Evolutionary conservation across 352 stramenopile genomes (phyloP).

Genomic region (Elongisporangium anandrum): DNA sequence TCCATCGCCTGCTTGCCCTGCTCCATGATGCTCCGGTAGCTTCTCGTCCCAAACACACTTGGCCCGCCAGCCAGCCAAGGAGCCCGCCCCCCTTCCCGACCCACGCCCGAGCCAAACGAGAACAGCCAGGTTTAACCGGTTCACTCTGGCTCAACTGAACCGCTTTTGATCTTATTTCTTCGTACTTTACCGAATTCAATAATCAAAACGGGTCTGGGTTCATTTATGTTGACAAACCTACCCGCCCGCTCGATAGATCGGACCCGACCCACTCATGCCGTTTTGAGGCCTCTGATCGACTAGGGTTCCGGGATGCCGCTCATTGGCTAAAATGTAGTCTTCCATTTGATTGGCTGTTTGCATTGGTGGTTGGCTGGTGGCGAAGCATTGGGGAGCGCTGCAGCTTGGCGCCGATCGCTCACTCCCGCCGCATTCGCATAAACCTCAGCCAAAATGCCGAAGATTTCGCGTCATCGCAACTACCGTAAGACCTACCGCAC

Average conservation of each 20-base stretch:
- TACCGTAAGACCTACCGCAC: slow-evolving; percentile 99
- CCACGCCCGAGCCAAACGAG: not conserved
- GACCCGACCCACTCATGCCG: not conserved
- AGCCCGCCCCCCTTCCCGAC: not conserved
- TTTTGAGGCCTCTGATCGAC: not conserved
- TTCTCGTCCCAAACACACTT: slow-evolving; percentile 16
- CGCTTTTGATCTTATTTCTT: not conserved
- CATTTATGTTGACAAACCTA: too few relatives aligned
- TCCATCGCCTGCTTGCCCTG: slow-evolving; percentile 85
- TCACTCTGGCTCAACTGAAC: not conserved
- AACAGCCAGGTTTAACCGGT: not conserved
- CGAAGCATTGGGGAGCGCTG: slow-evolving; percentile 7
- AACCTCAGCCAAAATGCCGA: slow-evolving; percentile 78
- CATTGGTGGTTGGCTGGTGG: slow-evolving; percentile 49
- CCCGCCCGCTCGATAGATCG: too few relatives aligned
- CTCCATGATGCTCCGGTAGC: slow-evolving; percentile 39
- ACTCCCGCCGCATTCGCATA: slow-evolving; percentile 72
- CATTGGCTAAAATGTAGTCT: slow-evolving; percentile 12
- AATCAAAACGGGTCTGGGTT: too few relatives aligned
- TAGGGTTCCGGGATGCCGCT: not conserved
- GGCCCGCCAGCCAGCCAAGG: slow-evolving; percentile 19
- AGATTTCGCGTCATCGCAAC: slow-evolving; percentile 85
- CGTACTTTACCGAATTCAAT: not conserved
- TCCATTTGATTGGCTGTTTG: slow-evolving; percentile 25
- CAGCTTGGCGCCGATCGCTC: slow-evolving; percentile 9